phyloP scores from a whole-genome alignment of 2,329 filamentous ascomycete genomes.

The Rhexocercosporidium sp. region DNA sequence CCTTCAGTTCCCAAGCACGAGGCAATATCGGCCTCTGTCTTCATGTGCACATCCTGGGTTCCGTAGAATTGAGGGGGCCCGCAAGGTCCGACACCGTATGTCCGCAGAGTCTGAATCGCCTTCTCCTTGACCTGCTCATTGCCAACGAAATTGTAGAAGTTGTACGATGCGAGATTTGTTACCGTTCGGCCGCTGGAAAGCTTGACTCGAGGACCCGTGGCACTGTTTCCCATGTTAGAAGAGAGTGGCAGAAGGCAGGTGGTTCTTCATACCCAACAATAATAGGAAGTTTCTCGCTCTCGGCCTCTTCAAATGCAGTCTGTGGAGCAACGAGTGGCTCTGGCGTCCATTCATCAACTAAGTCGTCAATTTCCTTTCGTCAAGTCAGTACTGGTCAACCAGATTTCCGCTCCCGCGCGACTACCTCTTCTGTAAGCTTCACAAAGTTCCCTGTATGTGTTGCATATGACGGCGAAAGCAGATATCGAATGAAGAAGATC shows the following conservation, averaged over 20 bases:
- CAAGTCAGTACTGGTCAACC: slow-evolving; percentile 19
- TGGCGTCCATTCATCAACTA: slow-evolving; percentile 95
- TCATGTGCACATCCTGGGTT: slow-evolving; percentile 97
- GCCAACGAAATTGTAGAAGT: slow-evolving; percentile 95
- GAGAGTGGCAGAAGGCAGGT: not conserved
- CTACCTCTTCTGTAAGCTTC: slow-evolving; percentile 79
- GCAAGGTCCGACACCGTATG: slow-evolving; percentile 95
- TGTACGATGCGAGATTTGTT: slow-evolving; percentile 91
- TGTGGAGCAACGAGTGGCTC: slow-evolving; percentile 83
- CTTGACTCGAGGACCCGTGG: slow-evolving; percentile 89
- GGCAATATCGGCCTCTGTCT: slow-evolving; percentile 92
- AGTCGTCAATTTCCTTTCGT: slow-evolving; percentile 84
- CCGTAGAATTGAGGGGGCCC: slow-evolving; percentile 98
- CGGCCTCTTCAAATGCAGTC: slow-evolving; percentile 76
- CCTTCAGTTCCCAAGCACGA: slow-evolving; percentile 85
- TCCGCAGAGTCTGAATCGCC: slow-evolving; percentile 89
- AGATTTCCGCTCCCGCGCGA: slow-evolving; percentile 20
- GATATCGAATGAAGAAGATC: slow-evolving; percentile 92
- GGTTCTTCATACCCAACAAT: slow-evolving; percentile 75
- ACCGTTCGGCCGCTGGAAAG: slow-evolving; percentile 88
- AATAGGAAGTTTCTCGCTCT: slow-evolving; percentile 84
- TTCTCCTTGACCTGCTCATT: slow-evolving; percentile 95
- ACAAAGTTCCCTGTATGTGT: slow-evolving; percentile 91
- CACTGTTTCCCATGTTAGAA: slow-evolving; percentile 53
- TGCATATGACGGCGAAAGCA: slow-evolving; percentile 89